phyloP scores from a whole-genome alignment of 108 stramenopile genomes.

The Schizochytrium sp. region DNA sequence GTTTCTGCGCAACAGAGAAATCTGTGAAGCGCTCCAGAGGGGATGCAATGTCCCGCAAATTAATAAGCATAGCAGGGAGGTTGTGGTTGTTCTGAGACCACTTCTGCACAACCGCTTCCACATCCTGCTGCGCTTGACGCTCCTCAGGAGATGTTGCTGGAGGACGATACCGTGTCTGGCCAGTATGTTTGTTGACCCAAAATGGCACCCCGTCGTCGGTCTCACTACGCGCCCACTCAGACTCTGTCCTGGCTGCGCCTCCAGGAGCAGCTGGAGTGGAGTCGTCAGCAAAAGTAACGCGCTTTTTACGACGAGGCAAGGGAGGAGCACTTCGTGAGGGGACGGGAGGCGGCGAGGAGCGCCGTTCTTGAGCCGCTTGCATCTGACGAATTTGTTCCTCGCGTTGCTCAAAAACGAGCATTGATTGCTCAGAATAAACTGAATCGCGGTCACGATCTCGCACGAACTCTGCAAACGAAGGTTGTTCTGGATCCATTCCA shows the following conservation, averaged over 20 bases:
- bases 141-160: constrained; percentile 5
- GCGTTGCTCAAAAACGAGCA: constrained; percentile 27
- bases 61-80: neutral
- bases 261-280: neutral
- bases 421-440: constrained; percentile 28
- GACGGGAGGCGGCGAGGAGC: neutral
- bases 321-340: neutral
- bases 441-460: constrained; percentile 33
- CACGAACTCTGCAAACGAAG: constrained; percentile 1
- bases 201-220: constrained; percentile 31
- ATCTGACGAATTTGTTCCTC: constrained; percentile 8
- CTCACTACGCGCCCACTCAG: constrained; percentile 25
- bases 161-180: constrained; percentile 5
- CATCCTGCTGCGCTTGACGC: neutral
- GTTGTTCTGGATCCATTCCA: neutral
- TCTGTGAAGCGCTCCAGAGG: neutral
- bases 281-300: neutral
- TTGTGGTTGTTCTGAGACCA: neutral
- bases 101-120: neutral
- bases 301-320: neutral
- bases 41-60: neutral
- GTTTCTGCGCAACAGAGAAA: neutral
- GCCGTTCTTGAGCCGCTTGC: neutral
- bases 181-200: constrained; percentile 1
- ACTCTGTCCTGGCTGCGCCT: neutral